These are phyloP conservation scores for Cercospora sojina DNA, from an alignment of 2,329 filamentous ascomycete genomes.

Conservation along the genomic window DNA sequence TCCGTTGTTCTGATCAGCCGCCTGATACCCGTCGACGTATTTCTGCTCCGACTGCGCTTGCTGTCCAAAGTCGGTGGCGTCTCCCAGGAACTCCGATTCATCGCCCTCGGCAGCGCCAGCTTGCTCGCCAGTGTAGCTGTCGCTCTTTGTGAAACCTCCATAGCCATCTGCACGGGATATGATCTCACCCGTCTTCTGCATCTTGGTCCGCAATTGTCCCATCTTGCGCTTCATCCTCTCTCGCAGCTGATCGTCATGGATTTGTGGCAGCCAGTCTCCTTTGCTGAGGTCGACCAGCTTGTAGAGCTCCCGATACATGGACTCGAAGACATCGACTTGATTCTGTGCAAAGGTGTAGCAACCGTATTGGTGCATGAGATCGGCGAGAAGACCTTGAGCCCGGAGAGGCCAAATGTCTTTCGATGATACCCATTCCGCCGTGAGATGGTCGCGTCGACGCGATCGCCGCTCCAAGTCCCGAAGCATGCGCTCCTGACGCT, in stretches of 20 bases:
- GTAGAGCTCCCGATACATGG: conserved; percentile 39
- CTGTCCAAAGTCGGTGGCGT: conserved; percentile 21
- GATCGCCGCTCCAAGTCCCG: conserved; percentile 39
- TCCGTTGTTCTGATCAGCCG: conserved; percentile 4
- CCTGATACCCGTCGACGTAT: conserved; percentile 6
- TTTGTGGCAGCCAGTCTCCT: conserved; percentile 37
- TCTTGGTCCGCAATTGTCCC: conserved; percentile 40
- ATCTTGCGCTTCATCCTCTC: conserved; percentile 42
- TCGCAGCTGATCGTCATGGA: conserved; percentile 40
- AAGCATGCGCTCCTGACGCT: conserved; percentile 41
- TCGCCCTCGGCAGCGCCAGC: conserved; percentile 33
- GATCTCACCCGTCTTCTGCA: conserved; percentile 43
- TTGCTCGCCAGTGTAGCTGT: conserved; percentile 37
- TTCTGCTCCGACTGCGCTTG: conserved; percentile 17
- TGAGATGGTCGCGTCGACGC: conserved; percentile 39
- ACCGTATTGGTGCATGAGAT: conserved; percentile 40
- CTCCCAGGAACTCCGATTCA: conserved; percentile 29
- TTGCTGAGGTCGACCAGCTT: conserved; percentile 38
- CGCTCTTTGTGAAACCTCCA: conserved; percentile 36
- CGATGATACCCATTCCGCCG: conserved; percentile 41
- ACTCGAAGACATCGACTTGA: conserved; percentile 36
- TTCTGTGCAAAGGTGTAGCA: conserved; percentile 38
- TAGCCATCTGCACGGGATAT: conserved; percentile 36
- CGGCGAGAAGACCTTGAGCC: conserved; percentile 37
- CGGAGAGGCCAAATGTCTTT: conserved; percentile 42